phyloP scores from a whole-genome alignment of 2,329 filamentous ascomycete species.

The Dactylellina haptotyla region DNA sequence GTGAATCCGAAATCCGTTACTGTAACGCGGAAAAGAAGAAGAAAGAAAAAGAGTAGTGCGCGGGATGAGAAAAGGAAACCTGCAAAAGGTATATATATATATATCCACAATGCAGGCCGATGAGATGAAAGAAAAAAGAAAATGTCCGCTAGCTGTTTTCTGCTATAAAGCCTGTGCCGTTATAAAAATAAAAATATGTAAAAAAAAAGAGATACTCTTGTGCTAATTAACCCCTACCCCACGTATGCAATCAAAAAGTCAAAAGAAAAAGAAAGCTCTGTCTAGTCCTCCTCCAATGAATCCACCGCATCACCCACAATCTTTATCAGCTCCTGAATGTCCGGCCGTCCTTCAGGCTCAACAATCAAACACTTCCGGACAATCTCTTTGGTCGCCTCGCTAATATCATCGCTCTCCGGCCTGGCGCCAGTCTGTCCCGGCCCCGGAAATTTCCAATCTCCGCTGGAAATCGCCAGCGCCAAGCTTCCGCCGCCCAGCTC shows the following conservation, averaged over 20 bases:
- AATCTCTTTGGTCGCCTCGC: slow-evolving; percentile 83
- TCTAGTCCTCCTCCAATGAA: slow-evolving; percentile 2
- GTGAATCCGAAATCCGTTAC: no score
- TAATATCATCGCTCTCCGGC: slow-evolving; percentile 67
- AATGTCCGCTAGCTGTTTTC: neutral
- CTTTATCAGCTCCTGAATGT: slow-evolving; percentile 82
- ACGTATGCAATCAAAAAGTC: no score
- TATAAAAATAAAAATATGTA: slow-evolving; percentile 1
- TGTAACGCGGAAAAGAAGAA: no score
- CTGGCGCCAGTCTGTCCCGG: slow-evolving; percentile 75
- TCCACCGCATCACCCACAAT: slow-evolving; percentile 74
- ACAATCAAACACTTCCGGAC: slow-evolving; percentile 86
- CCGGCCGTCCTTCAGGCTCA: slow-evolving; percentile 86
- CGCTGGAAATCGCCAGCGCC: slow-evolving; percentile 65
- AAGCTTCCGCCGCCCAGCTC: slow-evolving; percentile 96
- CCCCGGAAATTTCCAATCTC: slow-evolving; percentile 96
- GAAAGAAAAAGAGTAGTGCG: no score
- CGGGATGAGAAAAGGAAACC: no score
- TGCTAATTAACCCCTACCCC: no score
- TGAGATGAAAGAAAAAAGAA: neutral
- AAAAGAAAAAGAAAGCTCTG: neutral
- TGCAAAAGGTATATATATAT: no score
- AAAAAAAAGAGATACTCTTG: slow-evolving; percentile 4
- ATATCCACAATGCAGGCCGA: neutral
- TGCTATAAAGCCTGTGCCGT: neutral